Percentiles rank a stretch among this genome's conserved stretches.
phyloP scores from a whole-genome alignment of 345 rosid genomes.

The Mercurialis annua region DNA sequence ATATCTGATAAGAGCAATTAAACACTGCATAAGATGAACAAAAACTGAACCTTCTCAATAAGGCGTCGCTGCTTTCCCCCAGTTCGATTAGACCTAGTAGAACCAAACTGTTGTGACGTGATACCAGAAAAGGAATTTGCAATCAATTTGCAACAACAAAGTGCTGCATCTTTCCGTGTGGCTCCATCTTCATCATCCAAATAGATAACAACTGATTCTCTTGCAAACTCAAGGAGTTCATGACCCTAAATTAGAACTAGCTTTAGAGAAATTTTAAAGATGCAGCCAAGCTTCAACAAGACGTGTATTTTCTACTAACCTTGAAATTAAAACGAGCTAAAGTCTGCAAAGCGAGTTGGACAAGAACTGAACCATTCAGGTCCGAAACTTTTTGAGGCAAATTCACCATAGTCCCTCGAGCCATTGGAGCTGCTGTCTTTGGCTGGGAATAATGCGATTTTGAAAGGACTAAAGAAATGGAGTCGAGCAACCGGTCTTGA shows the following conservation, averaged over 20 bases:
- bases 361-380: conserved; percentile 59
- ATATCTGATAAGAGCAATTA: too few species aligned
- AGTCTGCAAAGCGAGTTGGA: conserved; percentile 97
- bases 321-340: conserved; percentile 89
- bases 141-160: conserved; percentile 86
- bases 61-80: conserved; percentile 81
- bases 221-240: conserved; percentile 86
- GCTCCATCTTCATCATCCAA: conserved; percentile 90
- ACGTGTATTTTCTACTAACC: conserved; percentile 39
- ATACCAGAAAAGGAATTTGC: conserved; percentile 71
- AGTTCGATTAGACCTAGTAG: conserved; percentile 67
- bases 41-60: conserved; percentile 72
- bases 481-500: conserved; percentile 80
- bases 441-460: conserved; percentile 66
- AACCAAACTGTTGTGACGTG: conserved; percentile 49
- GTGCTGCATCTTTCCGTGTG: conserved; percentile 87
- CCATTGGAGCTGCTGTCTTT: conserved; percentile 51
- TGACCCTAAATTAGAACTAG: conserved; percentile 35
- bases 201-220: conserved; percentile 81
- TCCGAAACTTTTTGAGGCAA: conserved; percentile 62
- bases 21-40: background rate
- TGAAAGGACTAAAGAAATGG: conserved; percentile 81
- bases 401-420: conserved; percentile 54
- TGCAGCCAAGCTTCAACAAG: conserved; percentile 7
- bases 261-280: conserved; percentile 20